Evolutionary conservation across 495 filamentous ascomycete genomes (phyloP), one percentile per base, ranked within the genome.

Genomic region (Viridothelium virens): DNA sequence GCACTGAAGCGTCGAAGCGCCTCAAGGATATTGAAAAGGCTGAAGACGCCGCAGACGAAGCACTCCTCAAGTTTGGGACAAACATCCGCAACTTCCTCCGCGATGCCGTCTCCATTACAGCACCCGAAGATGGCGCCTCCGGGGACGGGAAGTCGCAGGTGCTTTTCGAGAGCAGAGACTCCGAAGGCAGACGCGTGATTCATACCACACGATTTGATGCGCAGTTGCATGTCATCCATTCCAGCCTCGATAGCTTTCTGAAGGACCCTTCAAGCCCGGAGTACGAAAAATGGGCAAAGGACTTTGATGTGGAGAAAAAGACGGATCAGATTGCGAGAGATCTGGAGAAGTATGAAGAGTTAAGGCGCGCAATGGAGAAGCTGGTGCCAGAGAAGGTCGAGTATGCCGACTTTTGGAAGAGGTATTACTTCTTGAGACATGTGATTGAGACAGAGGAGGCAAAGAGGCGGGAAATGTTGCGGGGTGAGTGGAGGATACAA

Each of bases 31-130:
- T 98, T 38, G 89, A 97, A 72, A 87, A 87, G 69, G 94, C 93
- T 48, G 94, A 98, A 76, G 92, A 96, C 72, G 92, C 92, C n/a
- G 94, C 94, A 25, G 94, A 98, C 75, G 95, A 96, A 75, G 96
- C 96, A 2, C 85, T 97, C 56, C 77, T 97, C 69, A 91, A 89
- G 65, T 99, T 97, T 73, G 94, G 94, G 34, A 84, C 87, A 63
- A 97, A 94, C 74, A 86, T 98, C 59, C 83, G 91, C 10, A 89
- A 93, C 77, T 97, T 95, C 78, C 80, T 98, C 71, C 84, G 87
- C 16, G 94, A 98, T 71, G 94, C 94, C 48, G 89, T 98, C 39
- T 90, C 86, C 63, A 90, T 98, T 68, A 75, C 77, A 44, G 72
- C 76, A 61, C 67, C 70, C 18, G 70, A 74, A 31, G 73, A 76